A percentile compares a stretch with the other conserved stretches of the same genome.
Evolutionary conservation across 495 filamentous ascomycete genomes (phyloP).

Genomic region (Margaritispora aquatica): DNA sequence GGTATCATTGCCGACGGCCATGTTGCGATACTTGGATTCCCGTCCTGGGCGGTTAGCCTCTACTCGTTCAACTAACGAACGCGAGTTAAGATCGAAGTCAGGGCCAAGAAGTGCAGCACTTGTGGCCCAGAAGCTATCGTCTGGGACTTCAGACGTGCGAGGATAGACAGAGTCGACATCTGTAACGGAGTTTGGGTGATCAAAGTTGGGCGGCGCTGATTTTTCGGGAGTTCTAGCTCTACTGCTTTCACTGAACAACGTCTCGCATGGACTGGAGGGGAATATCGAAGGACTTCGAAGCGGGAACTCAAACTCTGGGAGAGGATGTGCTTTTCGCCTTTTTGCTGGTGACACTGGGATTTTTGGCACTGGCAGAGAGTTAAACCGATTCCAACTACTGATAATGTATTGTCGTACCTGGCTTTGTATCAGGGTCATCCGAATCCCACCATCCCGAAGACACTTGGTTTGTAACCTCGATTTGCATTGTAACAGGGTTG

Average conservation of each 20-base stretch:
- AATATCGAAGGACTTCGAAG: neutral
- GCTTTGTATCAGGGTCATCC: neutral
- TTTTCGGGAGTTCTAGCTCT: neutral
- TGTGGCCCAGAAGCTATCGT: conserved; percentile 2
- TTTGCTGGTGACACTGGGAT: neutral
- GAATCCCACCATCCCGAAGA: neutral
- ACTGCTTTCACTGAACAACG: neutral
- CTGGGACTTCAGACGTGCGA: neutral
- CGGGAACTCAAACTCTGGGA: neutral
- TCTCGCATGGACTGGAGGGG: neutral
- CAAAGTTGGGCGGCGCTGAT: neutral
- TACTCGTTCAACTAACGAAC: neutral
- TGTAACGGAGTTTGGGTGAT: neutral
- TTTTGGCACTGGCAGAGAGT: too few species aligned
- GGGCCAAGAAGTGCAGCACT: conserved; percentile 7
- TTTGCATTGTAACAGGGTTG: neutral
- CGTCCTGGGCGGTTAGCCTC: neutral
- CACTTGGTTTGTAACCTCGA: neutral
- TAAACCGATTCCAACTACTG: too few species aligned
- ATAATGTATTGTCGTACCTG: too few species aligned
- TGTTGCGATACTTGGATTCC: neutral
- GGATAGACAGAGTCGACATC: neutral
- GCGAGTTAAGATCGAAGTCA: neutral
- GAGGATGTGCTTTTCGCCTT: neutral
- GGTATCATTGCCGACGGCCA: neutral